Evolutionary conservation across 2,329 filamentous ascomycete genomes (phyloP), one percentile per base, ranked within the genome.

Genomic region (Leptographium flavum): DNA sequence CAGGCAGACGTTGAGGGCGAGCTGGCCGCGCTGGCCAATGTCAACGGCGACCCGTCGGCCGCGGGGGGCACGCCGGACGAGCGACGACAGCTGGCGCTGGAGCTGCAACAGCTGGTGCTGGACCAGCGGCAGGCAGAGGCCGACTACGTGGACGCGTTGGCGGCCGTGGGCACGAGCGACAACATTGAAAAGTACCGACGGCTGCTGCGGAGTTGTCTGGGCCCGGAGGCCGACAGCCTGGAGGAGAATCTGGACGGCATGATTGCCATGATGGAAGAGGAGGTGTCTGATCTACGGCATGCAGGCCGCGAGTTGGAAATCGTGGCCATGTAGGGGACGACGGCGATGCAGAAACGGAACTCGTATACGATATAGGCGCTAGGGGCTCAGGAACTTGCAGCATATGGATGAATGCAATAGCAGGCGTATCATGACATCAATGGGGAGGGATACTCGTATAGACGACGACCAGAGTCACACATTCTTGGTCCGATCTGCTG

Each of bases 101-200:
- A 79, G 52, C 66, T 87, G 19, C 67, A 66, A 38, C 60, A 68
- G 8, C 65, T 78, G 39, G 65, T 82, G 39, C 58, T 65, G 4
- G 76, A 82, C 54, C 76, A 83, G 54, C 68, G 73, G 41, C 63
- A 69, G 36, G 70, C 80, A 4, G 81, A 87, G 53, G 60, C 63
- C 14, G 79, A 83, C 49, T 85, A 87, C 50, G 76, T 84, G 35
- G 71, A 77, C 42, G 80, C 80, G 13, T 66, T 85, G 39, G 75
- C 74, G 38, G 71, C 79, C 50, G 79, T 83, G 11, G 83, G 83
- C 36, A 77, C 81, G 32, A 78, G 80, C 31, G 81, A 85, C 59
- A 79, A 79, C 57, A 83, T 83, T 52, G 79, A 80, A 53, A 77
- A 80, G 58, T 90, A 88, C 60, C 72, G 81, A 49, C 73, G 73